These are phyloP conservation scores for Craspedostauros australis DNA, from an alignment of 108 stramenopile genomes.

Conservation along the genomic window DNA sequence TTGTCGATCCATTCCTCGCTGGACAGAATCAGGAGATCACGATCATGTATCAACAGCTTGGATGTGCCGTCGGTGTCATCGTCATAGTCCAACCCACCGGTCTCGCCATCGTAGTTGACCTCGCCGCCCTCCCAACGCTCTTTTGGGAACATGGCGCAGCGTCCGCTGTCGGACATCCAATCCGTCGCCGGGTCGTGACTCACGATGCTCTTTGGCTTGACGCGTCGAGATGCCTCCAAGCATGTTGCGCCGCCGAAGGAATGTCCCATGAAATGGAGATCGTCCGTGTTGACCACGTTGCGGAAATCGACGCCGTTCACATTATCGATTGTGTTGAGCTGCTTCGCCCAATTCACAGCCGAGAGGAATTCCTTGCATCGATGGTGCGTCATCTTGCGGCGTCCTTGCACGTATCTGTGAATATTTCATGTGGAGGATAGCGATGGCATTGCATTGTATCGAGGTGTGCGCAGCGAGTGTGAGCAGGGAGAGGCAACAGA, in stretches of 20 bases:
- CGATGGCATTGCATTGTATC: too few relatives aligned
- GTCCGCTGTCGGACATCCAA: constrained; percentile 48
- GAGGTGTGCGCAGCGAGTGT: too few relatives aligned
- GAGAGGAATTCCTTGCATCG: constrained; percentile 38
- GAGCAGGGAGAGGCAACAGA: too few relatives aligned
- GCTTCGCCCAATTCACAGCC: too few relatives aligned
- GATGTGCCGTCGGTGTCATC: constrained; percentile 3
- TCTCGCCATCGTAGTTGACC: constrained; percentile 12
- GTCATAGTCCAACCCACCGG: constrained; percentile 11
- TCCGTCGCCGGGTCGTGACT: constrained; percentile 58
- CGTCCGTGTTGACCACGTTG: constrained; percentile 20
- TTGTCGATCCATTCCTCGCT: constrained; percentile 32
- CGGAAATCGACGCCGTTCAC: constrained; percentile 31
- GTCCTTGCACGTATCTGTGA: constrained; percentile 4
- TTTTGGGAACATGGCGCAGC: constrained; percentile 21
- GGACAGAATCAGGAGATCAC: constrained; percentile 31
- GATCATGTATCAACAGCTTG: constrained; percentile 16
- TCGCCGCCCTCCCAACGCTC: constrained; percentile 7
- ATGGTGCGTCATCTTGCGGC: constrained; percentile 31
- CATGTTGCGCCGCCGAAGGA: constrained; percentile 57
- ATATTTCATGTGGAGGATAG: too few relatives aligned
- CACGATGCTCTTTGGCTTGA: constrained; percentile 29
- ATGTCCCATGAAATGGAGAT: constrained; percentile 55
- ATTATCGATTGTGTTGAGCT: too few relatives aligned
- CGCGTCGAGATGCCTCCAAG: constrained; percentile 30